These are phyloP conservation scores for Tuber borchii DNA, from an alignment of 495 filamentous ascomycete species.

Conservation along the genomic window DNA sequence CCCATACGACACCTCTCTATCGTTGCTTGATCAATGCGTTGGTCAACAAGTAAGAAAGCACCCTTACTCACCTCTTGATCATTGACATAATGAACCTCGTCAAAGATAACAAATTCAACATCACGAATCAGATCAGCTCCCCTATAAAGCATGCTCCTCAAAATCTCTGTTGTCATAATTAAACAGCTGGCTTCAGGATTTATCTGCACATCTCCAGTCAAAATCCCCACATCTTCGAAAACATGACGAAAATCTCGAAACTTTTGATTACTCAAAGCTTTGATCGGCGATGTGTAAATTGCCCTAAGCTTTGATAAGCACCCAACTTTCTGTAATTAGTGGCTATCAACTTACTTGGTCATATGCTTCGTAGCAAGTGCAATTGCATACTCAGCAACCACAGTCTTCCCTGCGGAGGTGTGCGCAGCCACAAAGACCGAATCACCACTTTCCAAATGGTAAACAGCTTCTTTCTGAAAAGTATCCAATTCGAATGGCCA, in stretches of 20 bases:
- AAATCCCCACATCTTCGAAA: constrained; percentile 92
- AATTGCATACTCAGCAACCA: constrained; percentile 97
- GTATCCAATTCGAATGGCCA: constrained; percentile 97
- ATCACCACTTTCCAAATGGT: constrained; percentile 92
- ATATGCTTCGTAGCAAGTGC: constrained; percentile 92
- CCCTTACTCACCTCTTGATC: constrained; percentile 59
- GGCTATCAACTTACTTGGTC: constrained; percentile 59
- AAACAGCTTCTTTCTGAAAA: constrained; percentile 97
- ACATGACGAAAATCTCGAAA: constrained; percentile 84
- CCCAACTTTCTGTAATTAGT: not conserved
- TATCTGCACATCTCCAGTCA: constrained; percentile 97
- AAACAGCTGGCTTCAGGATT: constrained; percentile 95
- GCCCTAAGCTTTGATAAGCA: constrained; percentile 46
- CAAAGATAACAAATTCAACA: constrained; percentile 98
- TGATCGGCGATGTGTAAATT: constrained; percentile 98
- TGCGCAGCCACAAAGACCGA: constrained; percentile 99
- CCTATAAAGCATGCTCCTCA: constrained; percentile 95
- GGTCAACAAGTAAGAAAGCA: not conserved
- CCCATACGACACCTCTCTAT: constrained; percentile 87
- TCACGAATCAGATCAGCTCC: constrained; percentile 94
- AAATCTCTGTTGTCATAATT: constrained; percentile 98
- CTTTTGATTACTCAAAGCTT: constrained; percentile 97
- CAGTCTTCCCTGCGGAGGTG: constrained; percentile 96
- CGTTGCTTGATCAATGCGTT: not conserved
- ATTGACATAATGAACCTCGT: constrained; percentile 98